Percentiles rank a stretch among this genome's conserved stretches.
Conservation (phyloP, 352 stramenopile genomes). For the Globisporangium canariense region DNA sequence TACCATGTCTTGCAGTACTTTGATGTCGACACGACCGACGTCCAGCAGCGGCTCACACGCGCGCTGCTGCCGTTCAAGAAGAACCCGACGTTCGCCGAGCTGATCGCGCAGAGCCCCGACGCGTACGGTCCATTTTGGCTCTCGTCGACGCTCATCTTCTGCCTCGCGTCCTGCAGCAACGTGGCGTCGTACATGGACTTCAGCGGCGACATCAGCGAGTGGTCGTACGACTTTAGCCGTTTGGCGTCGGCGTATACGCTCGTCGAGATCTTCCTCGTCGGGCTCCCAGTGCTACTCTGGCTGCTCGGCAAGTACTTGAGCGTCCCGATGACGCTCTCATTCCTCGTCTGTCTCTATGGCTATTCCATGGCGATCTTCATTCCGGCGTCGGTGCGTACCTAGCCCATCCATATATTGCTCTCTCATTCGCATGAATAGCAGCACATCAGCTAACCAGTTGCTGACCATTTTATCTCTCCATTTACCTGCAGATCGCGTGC, state of each 20-base stretch:
- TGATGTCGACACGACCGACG: constrained; percentile 80
- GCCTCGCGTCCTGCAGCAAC: constrained; percentile 82
- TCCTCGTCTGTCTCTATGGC: constrained; percentile 81
- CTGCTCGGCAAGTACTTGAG: constrained; percentile 74
- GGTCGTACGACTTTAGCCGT: constrained; percentile 82
- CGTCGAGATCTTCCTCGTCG: constrained; percentile 73
- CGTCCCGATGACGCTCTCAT: constrained; percentile 73
- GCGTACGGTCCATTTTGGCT: constrained; percentile 86
- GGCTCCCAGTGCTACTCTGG: constrained; percentile 75
- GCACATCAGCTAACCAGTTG: background rate
- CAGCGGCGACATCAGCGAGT: constrained; percentile 48
- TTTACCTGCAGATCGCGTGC: constrained; percentile 56
- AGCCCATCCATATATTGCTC: background rate
- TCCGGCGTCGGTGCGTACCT: constrained; percentile 52
- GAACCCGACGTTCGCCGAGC: constrained; percentile 73
- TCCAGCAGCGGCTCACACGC: constrained; percentile 70
- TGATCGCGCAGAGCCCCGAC: constrained; percentile 55
- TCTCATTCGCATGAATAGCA: background rate
- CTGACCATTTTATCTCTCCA: background rate
- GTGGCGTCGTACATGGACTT: constrained; percentile 80
- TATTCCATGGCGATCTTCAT: constrained; percentile 86
- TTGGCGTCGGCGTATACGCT: constrained; percentile 76
- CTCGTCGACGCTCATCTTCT: constrained; percentile 85
- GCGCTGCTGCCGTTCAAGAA: constrained; percentile 85
- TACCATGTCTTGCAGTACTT: constrained; percentile 53